Percentiles rank a stretch among this genome's conserved stretches.
These are phyloP conservation scores for Yueomyces sp. DNA, from an alignment of 805 yeast genomes.

Conservation along the genomic window DNA sequence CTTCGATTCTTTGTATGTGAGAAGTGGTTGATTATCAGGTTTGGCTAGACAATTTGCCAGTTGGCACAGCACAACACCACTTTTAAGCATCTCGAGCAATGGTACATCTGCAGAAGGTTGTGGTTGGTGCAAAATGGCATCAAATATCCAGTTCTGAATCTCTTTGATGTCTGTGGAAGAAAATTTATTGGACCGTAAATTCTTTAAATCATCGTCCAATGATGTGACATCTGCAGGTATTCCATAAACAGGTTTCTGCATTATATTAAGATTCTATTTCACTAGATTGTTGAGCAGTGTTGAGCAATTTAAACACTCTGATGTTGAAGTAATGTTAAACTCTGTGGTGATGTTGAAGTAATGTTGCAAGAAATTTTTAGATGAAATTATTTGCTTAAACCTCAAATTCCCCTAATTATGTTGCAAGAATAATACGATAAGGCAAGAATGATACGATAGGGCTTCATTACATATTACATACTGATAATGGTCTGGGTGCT, in stretches of 20 bases:
- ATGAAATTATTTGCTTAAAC: no score
- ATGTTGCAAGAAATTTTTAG: no score
- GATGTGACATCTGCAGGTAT: conserved; percentile 35
- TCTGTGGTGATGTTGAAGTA: no score
- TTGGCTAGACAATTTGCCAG: conserved; percentile 27
- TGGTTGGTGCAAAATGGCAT: conserved; percentile 22
- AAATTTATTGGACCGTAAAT: conserved; percentile 41
- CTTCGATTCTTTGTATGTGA: conserved; percentile 42
- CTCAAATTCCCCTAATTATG: no score
- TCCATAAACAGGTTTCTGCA: conserved; percentile 2
- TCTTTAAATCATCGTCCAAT: conserved; percentile 46
- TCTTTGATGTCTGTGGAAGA: conserved; percentile 25
- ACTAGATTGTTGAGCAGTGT: no score
- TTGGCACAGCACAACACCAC: conserved; percentile 44
- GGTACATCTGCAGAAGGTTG: conserved; percentile 24
- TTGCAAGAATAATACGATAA: no score
- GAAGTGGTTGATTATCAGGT: conserved; percentile 25
- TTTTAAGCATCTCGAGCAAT: conserved; percentile 42
- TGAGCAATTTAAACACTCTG: no score
- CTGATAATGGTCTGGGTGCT: no score
- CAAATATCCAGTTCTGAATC: conserved; percentile 43
- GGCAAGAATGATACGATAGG: no score
- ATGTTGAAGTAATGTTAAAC: no score
- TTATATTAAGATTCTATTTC: no score
- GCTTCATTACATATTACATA: no score